Evolutionary conservation across 768 basidiomycete species (phyloP).

Genomic region (Tylopilus sp.): DNA sequence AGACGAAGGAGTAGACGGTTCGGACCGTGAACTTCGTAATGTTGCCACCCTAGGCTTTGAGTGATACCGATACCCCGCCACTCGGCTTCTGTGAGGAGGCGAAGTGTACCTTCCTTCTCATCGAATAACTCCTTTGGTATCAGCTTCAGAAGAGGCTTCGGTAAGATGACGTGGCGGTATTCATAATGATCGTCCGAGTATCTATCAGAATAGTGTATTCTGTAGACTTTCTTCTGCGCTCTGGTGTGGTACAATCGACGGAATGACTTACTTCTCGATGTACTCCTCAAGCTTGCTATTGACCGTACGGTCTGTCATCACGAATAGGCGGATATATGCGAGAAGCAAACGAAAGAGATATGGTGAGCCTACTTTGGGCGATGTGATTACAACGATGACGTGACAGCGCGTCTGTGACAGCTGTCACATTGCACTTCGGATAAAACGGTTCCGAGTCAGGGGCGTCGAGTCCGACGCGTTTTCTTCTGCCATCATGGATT

Average conservation of each 20-base stretch:
- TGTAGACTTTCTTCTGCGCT: slow-evolving; percentile 29
- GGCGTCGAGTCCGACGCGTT: neutral
- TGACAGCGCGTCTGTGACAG: slow-evolving; percentile 27
- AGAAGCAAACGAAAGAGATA: neutral
- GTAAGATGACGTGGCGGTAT: slow-evolving; percentile 96
- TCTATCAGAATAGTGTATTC: slow-evolving; percentile 88
- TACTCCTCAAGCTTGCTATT: slow-evolving; percentile 66
- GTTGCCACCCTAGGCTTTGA: slow-evolving; percentile 95
- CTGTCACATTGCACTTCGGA: slow-evolving; percentile 18
- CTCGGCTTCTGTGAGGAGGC: slow-evolving; percentile 81
- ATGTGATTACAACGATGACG: slow-evolving; percentile 17
- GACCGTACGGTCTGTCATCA: slow-evolving; percentile 36
- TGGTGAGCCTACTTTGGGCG: neutral
- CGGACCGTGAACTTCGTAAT: slow-evolving; percentile 94
- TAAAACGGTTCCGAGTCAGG: too few relatives aligned
- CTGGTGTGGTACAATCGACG: slow-evolving; percentile 13
- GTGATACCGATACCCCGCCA: slow-evolving; percentile 97
- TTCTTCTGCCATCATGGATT: slow-evolving; percentile 18
- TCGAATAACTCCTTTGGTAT: slow-evolving; percentile 85
- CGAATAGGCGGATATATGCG: slow-evolving; percentile 10
- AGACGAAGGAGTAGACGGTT: neutral
- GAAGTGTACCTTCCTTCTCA: slow-evolving; percentile 72
- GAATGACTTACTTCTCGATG: slow-evolving; percentile 63
- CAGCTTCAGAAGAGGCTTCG: slow-evolving; percentile 91
- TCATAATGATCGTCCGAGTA: slow-evolving; percentile 92